phyloP scores from a whole-genome alignment of 192 early-diverging fungal species.

The Coemansia sp. region DNA sequence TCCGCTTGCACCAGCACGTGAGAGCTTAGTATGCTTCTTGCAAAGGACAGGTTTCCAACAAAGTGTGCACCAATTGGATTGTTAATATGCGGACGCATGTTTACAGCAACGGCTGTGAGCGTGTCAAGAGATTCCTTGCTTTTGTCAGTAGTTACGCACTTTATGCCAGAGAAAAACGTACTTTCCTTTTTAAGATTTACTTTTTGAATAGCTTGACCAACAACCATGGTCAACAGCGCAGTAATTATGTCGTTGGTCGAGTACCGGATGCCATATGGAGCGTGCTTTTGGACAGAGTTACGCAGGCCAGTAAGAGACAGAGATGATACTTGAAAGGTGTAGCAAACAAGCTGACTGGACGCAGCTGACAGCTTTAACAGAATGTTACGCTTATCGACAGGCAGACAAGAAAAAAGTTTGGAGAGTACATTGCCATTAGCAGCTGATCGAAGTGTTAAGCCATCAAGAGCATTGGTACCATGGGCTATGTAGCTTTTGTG shows the following conservation, averaged over 20 bases:
- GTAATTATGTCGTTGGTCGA: background rate
- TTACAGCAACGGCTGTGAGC: background rate
- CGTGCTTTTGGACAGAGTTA: background rate
- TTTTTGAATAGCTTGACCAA: background rate
- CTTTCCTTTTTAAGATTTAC: background rate
- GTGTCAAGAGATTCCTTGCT: background rate
- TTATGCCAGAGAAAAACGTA: background rate
- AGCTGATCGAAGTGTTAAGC: background rate
- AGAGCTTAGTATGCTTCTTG: background rate
- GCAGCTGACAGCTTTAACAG: background rate
- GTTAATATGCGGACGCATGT: background rate
- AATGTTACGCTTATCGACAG: conserved; percentile 4
- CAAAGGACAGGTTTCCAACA: background rate
- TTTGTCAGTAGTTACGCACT: no score
- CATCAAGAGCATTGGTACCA: background rate
- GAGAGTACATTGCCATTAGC: background rate
- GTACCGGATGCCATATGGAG: background rate
- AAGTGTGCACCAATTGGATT: background rate
- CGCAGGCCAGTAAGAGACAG: conserved; percentile 1
- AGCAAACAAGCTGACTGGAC: background rate
- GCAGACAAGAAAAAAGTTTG: conserved; percentile 10
- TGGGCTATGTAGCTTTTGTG: background rate
- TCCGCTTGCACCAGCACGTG: background rate
- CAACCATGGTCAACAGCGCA: background rate
- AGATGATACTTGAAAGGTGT: conserved; percentile 13